phyloP scores from a whole-genome alignment of 2,329 filamentous ascomycete genomes.

The Fusarium sp. region DNA sequence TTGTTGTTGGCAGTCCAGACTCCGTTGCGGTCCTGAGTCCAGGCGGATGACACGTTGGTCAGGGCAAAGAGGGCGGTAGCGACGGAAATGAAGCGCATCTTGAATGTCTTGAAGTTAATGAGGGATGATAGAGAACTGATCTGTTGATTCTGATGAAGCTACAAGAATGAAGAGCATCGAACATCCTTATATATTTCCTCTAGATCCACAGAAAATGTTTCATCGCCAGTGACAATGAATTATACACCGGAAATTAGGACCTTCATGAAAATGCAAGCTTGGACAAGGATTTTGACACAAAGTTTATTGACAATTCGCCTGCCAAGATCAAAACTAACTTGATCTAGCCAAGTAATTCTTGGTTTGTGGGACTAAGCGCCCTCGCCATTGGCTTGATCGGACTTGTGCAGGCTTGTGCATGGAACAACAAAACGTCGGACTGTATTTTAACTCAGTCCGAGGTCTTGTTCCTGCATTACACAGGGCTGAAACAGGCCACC shows the following conservation, averaged over 20 bases:
- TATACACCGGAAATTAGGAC: neutral
- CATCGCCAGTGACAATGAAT: neutral
- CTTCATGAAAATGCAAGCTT: neutral
- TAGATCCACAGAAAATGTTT: neutral
- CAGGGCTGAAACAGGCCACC: neutral
- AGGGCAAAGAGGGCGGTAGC: neutral
- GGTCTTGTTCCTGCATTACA: neutral
- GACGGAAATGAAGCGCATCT: constrained; percentile 7
- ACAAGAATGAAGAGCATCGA: neutral
- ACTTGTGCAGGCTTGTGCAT: neutral
- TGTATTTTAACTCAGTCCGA: neutral
- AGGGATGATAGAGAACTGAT: neutral
- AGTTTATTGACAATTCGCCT: neutral
- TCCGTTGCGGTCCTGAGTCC: constrained; percentile 10
- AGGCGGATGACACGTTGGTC: constrained; percentile 1
- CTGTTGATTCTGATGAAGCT: neutral
- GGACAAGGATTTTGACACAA: neutral
- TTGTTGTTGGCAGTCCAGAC: constrained; percentile 20
- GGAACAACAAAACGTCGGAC: neutral
- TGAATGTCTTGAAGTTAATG: neutral
- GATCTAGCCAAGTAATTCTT: neutral
- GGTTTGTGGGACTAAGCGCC: neutral
- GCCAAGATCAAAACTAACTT: neutral
- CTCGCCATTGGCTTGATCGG: neutral
- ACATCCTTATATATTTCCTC: neutral